phyloP scores from a whole-genome alignment of 441 rosid species.

The Populus hybrid region DNA sequence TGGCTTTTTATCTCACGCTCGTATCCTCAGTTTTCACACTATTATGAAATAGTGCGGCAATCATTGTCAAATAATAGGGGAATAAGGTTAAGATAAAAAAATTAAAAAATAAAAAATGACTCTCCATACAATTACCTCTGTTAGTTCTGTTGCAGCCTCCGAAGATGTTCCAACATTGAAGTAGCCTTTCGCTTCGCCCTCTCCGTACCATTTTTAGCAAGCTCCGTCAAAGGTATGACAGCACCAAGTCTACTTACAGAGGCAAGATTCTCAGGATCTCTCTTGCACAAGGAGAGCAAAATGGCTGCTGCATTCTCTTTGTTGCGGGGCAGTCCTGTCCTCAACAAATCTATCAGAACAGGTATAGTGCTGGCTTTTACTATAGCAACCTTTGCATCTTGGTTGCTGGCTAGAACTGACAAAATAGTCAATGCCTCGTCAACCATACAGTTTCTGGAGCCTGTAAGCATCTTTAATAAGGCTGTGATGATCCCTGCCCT shows the following conservation, averaged over 20 bases:
- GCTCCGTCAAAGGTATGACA: conserved; percentile 66
- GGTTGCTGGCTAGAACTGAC: conserved; percentile 67
- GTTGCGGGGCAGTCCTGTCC: conserved; percentile 60
- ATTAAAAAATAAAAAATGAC: conserved; percentile 5
- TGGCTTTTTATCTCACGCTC: conserved; percentile 37
- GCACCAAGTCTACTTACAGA: conserved; percentile 69
- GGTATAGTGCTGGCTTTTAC: conserved; percentile 66
- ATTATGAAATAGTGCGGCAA: conserved; percentile 20
- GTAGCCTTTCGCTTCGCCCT: conserved; percentile 78
- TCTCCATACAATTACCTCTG: conserved; percentile 10
- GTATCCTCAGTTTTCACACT: conserved; percentile 22
- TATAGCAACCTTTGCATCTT: conserved; percentile 71
- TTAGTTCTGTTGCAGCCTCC: conserved; percentile 37
- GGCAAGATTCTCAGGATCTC: conserved; percentile 62
- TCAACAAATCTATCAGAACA: conserved; percentile 50
- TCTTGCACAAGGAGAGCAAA: conserved; percentile 73
- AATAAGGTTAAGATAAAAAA: conserved; percentile 13
- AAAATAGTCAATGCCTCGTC: conserved; percentile 77
- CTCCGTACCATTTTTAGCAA: conserved; percentile 68
- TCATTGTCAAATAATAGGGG: conserved; percentile 35
- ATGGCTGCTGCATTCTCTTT: conserved; percentile 79
- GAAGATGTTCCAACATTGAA: conserved; percentile 67
- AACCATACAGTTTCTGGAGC: conserved; percentile 55
- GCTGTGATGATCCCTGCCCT: conserved; percentile 74
- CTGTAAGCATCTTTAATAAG: conserved; percentile 60